Percentiles rank a stretch among this genome's conserved stretches.
Evolutionary conservation across 441 rosid genomes (phyloP).

Genomic region (Syzygium syzygioides): DNA sequence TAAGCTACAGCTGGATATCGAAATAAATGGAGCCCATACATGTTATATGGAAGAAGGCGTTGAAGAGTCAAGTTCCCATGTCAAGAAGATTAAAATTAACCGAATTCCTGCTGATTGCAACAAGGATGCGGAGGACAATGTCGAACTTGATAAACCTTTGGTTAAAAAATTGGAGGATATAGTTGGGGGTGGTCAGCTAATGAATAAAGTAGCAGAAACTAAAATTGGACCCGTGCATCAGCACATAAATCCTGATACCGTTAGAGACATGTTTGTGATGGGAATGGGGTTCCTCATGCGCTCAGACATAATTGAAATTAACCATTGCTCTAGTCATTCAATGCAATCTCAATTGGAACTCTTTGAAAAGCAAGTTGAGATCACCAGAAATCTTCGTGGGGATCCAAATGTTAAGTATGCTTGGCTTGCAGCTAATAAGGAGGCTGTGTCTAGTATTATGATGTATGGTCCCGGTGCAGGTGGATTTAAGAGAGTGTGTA

Average conservation of each 20-base stretch:
- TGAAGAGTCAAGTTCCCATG: neutral
- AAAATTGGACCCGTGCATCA: neutral
- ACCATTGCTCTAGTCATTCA: neutral
- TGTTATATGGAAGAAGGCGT: neutral
- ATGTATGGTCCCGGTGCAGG: neutral
- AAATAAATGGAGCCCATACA: neutral
- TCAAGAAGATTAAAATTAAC: neutral
- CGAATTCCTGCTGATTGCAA: neutral
- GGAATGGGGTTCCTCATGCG: neutral
- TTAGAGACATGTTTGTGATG: constrained; percentile 1
- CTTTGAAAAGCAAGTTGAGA: constrained; percentile 3
- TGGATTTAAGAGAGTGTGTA: neutral
- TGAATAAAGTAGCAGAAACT: neutral
- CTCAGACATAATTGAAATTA: neutral
- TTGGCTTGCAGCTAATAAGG: constrained; percentile 8
- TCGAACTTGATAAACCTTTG: neutral
- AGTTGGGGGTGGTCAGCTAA: neutral
- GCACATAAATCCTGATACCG: neutral
- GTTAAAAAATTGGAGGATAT: neutral
- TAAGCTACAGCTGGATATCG: constrained; percentile 1
- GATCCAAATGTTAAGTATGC: constrained; percentile 4
- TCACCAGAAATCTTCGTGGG: constrained; percentile 1
- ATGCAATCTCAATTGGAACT: constrained; percentile 1
- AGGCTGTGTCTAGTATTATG: neutral
- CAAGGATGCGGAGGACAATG: neutral